Base-by-base conservation (phyloP, 139 green algal genomes). In the Closterium sp. region DNA sequence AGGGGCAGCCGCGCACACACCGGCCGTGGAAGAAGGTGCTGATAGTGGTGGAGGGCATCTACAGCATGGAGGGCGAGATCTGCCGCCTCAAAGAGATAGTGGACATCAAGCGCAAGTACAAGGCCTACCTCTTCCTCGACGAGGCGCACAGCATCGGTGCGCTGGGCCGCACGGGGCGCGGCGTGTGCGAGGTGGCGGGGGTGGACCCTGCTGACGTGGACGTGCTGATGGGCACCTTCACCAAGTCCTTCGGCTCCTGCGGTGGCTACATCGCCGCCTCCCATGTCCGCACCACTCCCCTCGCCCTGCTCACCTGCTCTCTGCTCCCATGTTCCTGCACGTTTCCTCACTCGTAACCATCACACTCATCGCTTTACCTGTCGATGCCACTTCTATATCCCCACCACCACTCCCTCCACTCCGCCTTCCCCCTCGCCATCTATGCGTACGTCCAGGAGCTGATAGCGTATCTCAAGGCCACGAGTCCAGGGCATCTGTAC, bases 151-250 rank as follows among this genome's bases (percentile, higher is more conserved):
- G 94, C 95, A 99, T 99, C 27, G 98, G 98, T 22, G 98, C 98
- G 2, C 94, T 99, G 91, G 98, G 98, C 13, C 85, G 89, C 7
- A 96, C 95, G 13, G 97, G 97, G 11, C 91, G 96, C 6, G 98
- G 98, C 86, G 95, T 97, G 13, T 98, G 96, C 89, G 98, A 99
- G 95, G 95, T 98, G 31, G 94, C 94, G 27, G 98, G 98, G 11
- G 98, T 99, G 79, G 95, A 98, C 95, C 94, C 97, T 2, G 86
- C 85, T 0, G 97, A 98, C 91, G 94, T 99, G 19, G 98, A 99
- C 95, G 96, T 99, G 90, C 98, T 99, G 96, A 99, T 99, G 98
- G 98, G 98, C 92, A 99, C 98, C 4, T 99, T 99, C 95, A 99
- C 98, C 42, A 99, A 99, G 95, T 98, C 97, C 9, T 99, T 99